Base-by-base conservation (phyloP, 371 early-diverging fungal species). In the Funneliformis caledonium region DNA sequence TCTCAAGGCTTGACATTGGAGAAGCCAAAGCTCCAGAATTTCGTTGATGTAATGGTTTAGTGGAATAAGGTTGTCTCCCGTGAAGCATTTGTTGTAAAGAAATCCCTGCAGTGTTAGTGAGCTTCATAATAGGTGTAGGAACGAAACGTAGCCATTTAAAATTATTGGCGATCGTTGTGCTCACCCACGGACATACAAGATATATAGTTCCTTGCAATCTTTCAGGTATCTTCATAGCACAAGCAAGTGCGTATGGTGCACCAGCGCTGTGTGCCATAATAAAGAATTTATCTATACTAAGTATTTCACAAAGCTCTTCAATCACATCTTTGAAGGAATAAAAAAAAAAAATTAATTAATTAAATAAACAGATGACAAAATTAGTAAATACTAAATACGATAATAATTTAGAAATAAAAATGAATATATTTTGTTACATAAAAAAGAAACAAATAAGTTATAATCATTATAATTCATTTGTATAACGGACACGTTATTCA, bases 221-320 rank as follows among this genome's bases (percentile, higher is more conserved):
- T 69, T 84, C 61, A 61, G 84, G 84, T 75, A 86, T 82, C 74
- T 83, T 78, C 2, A 85, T 76, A 10, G 86, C 86, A 75, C 86
- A 86, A 42, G 86, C 85, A 82, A 86, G 83, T 50, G 86, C 85
- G 56, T 86, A 83, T 68, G 85, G 84, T n/a, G 86, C 86, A 19
- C 86, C 86, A 76, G 85, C 84, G 22, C 84, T 84, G 60, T 86
- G 86, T n/a, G 85, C 86, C 83, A 86, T 85, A 62, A 86, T 78
- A 19, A 85, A 86, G 65, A 86, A 86, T 72, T 86, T 86, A 77
- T 86, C 82, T 77, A 86, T 85, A 80, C 82, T 84, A 80, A 86
- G 82, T 69, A 85, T 85, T 52, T 86, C 85, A 61, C 84, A 85
- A 77, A 86, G 83, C 76, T 86, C 86, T 45, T 86, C 85, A 19